Evolutionary conservation across 1,139 yeast genomes (phyloP).

Genomic region (Diutina sp.): DNA sequence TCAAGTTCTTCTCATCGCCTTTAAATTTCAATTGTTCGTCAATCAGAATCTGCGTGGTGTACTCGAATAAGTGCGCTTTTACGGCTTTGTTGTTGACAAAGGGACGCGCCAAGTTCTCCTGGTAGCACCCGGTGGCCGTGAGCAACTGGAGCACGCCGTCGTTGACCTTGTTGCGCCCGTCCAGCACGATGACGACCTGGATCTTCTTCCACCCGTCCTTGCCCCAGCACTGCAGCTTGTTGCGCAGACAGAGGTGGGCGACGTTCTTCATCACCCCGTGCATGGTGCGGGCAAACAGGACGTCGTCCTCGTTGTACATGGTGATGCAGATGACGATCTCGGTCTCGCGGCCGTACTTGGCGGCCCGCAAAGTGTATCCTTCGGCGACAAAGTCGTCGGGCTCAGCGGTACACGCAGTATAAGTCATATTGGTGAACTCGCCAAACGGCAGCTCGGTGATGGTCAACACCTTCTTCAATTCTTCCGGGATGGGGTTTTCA

Average conservation of each 20-base stretch:
- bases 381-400: conserved; percentile 71
- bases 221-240: conserved; percentile 83
- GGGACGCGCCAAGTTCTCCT: conserved; percentile 91
- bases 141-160: conserved; percentile 74
- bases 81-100: conserved; percentile 84
- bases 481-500: conserved; percentile 89
- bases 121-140: conserved; percentile 92
- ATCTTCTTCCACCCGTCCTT: conserved; percentile 92
- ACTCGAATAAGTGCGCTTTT: conserved; percentile 85
- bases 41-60: conserved; percentile 80
- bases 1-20: conserved; percentile 65
- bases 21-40: conserved; percentile 78
- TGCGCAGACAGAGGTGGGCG: conserved; percentile 73
- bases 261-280: conserved; percentile 89
- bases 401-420: conserved; percentile 85
- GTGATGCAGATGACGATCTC: conserved; percentile 85
- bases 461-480: conserved; percentile 64
- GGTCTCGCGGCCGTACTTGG: conserved; percentile 75
- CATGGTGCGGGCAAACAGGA: conserved; percentile 78
- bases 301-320: conserved; percentile 93
- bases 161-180: conserved; percentile 81
- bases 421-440: conserved; percentile 88
- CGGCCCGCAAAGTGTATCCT: conserved; percentile 79
- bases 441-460: conserved; percentile 67
- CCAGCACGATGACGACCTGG: conserved; percentile 81